Percentiles rank a stretch among this genome's conserved stretches.
Evolutionary conservation across 2,329 filamentous ascomycete species (phyloP).

Genomic region (Diplodia sapinea): DNA sequence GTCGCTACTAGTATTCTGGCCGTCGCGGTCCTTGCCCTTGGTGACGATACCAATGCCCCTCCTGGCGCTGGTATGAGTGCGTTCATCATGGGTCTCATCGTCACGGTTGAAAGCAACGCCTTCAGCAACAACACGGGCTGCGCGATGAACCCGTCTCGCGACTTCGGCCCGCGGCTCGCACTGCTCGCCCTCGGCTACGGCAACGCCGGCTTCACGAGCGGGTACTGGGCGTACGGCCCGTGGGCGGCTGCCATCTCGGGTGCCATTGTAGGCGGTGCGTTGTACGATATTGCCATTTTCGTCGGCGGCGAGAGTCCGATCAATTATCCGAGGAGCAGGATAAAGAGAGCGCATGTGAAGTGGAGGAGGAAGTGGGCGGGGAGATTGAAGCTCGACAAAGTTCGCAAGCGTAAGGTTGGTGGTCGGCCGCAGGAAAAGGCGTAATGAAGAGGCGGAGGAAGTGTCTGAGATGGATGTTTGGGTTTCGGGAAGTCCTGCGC

Average conservation of each 20-base stretch:
- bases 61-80: conserved; percentile 52
- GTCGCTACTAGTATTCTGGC: conserved; percentile 41
- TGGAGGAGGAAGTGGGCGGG: conserved; percentile 28
- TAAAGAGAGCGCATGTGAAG: conserved; percentile 24
- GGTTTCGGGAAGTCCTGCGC: background rate
- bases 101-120: conserved; percentile 31
- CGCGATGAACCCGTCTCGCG: conserved; percentile 46
- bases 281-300: conserved; percentile 49
- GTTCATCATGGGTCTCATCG: conserved; percentile 39
- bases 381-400: conserved; percentile 1
- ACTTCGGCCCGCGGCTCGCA: conserved; percentile 46
- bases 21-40: conserved; percentile 45
- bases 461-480: background rate
- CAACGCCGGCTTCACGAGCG: conserved; percentile 33
- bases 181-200: conserved; percentile 45
- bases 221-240: conserved; percentile 47
- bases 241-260: conserved; percentile 46
- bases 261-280: conserved; percentile 40
- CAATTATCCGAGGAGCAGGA: conserved; percentile 37
- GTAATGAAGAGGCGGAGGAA: background rate
- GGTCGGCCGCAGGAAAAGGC: background rate
- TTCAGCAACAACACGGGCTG: conserved; percentile 47
- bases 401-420: background rate
- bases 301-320: conserved; percentile 48
- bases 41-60: conserved; percentile 53